Evolutionary conservation across 1,139 yeast species (phyloP), one percentile per base, ranked within the genome.

Genomic region (Hansenula anomala): DNA sequence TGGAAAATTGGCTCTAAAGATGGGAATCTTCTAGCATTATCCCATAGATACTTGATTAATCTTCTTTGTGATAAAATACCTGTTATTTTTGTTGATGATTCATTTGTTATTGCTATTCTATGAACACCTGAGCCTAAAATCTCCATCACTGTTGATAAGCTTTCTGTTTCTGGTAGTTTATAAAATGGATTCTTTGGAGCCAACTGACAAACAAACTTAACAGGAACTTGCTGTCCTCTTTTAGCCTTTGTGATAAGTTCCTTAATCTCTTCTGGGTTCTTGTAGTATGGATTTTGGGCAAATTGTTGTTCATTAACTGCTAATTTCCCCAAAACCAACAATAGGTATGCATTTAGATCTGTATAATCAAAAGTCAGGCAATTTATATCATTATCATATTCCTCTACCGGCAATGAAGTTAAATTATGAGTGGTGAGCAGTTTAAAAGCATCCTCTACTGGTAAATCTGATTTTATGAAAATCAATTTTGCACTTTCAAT

Each of bases 51-150:
- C 51, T 77, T 76, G 42, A 89, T 75, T 50, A 88, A 67, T 53
- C 97, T 75, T 60, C 97, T 78, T 63, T 90, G 97, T 1, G 96
- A 87, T 39, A 92, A 70, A 15, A 92, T 78, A 41, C 97, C 97
- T 4, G 80, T 74, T 36, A 84, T 75, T 51, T 63, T 51, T 28
- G 69, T 61, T 52, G 61, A 48, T 45, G 60, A 63, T 24, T 67
- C 62, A 55, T 81, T 74, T 12, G 86, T 76, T 44, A 90, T 85
- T 17, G 97, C 96, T 30, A 90, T 77, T 56, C 97, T 73, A 62
- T 92, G 97, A 10, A 88, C 96, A 9, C 97, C 97, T 36, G 84
- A 77, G 18, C 96, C 97, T 43, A 90, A 69, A 15, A 85, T 80
- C 59, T 87, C 95, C 53, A 86, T 85, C 2, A 86, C 97, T 3